Evolutionary conservation across 306 rosid species (phyloP), one percentile per base, ranked within the genome.

Genomic region (Chamaecrista fasciculata): DNA sequence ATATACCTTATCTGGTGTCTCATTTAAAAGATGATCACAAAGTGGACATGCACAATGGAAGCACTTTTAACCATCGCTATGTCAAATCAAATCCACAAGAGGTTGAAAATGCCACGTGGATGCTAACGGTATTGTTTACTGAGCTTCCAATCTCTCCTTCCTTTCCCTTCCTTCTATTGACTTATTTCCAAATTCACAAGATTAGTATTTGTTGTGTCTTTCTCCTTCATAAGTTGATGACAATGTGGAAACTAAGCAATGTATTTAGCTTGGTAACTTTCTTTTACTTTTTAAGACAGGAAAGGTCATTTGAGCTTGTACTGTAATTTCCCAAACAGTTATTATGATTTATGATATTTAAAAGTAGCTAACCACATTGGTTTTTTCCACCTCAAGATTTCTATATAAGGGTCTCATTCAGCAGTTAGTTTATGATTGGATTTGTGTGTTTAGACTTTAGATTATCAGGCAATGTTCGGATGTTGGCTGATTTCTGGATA

Each of bases 51-150:
- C 97, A 92, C 79, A 82, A 26, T 73, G 97, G 97, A 29, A 83
- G 92, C 85, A 89, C 97, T 48, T 91, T 92, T 73, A 92, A 92
- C 80, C 97, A 92, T 78, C 95, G 96, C 11, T 89, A 92, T 15
- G 97, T 92, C 79, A 92, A 92, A 81, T 87, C 96, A 60, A 89
- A 91, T 77, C 96, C 97, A 8, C 96, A 89, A 72, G 96, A 92
- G 76, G 95, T 92, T 53, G 97, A 92, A 87, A 92, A 92, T 57
- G 97, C 97, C 33, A 89, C 97, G 3, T 92, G 97, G 96, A 89
- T 89, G 95, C 78, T 92, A 47, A 92, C 96, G 95, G 97, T 91
- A 86, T 44, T 63, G 21, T 72, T 68, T 78, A 0, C 68, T 23
- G 9, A 66, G 55, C 59, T 63, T 39, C 5, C 24, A 60, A 21